Evolutionary conservation across 2,329 filamentous ascomycete species (phyloP).

Genomic region (Samsoniella hepiali): DNA sequence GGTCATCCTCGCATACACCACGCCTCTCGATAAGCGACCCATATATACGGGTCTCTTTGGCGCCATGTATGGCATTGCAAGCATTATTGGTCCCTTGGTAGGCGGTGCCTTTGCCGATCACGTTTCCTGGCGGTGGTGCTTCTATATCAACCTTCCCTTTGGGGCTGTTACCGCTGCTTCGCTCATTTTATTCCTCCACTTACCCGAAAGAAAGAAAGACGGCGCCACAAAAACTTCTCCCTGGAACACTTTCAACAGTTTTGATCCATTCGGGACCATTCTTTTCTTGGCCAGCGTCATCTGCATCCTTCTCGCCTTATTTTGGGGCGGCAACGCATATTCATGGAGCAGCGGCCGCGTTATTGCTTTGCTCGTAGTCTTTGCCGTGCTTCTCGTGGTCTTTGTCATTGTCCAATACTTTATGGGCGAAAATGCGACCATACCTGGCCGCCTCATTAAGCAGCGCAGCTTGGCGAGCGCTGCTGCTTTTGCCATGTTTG

Average conservation of each 20-base stretch:
- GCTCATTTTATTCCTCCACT: no score
- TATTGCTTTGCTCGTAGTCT: constrained; percentile 41
- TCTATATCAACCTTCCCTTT: no score
- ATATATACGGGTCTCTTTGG: no score
- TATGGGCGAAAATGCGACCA: constrained; percentile 33
- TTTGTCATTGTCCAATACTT: constrained; percentile 37
- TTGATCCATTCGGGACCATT: constrained; percentile 26
- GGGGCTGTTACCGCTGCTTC: no score
- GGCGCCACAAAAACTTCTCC: neutral
- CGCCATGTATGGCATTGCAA: no score
- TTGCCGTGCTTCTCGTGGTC: constrained; percentile 35
- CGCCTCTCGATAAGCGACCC: no score
- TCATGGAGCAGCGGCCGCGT: constrained; percentile 31
- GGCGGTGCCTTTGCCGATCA: constrained; percentile 6
- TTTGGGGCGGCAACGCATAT: constrained; percentile 38
- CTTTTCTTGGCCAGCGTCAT: constrained; percentile 23
- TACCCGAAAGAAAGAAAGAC: no score
- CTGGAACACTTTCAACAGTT: neutral
- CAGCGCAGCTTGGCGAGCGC: constrained; percentile 72
- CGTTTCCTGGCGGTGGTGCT: no score
- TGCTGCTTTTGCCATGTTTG: constrained; percentile 29
- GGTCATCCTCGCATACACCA: constrained; percentile 14
- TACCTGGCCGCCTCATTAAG: constrained; percentile 64
- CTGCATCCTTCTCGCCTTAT: constrained; percentile 42
- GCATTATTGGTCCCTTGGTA: neutral